Percentiles rank a stretch among this genome's conserved stretches.
Evolutionary conservation across 495 filamentous ascomycete genomes (phyloP).

Genomic region (Lophium mytilinum): DNA sequence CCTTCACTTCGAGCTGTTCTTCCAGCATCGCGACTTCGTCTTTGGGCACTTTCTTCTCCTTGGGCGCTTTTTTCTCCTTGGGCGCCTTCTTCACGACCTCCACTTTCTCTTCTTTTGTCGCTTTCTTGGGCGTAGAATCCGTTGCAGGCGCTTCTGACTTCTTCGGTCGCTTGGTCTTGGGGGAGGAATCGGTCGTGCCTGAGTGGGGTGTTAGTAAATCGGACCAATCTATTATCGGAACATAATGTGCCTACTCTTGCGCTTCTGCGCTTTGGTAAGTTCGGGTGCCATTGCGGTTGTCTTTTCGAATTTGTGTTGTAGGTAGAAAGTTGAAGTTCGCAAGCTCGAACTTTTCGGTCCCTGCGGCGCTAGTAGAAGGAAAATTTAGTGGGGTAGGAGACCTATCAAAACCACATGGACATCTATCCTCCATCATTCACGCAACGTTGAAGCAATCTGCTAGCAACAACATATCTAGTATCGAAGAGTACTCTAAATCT

Average conservation of each 20-base stretch:
- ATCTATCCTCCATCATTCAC: no score
- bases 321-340: no score
- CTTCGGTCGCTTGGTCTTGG: constrained; percentile 24
- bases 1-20: neutral
- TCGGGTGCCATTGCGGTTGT: constrained; percentile 56
- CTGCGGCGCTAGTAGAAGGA: no score
- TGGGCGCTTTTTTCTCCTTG: constrained; percentile 49
- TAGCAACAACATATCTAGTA: no score
- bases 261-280: constrained; percentile 55
- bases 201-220: neutral
- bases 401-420: no score
- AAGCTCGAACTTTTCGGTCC: no score
- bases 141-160: constrained; percentile 7
- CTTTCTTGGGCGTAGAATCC: neutral
- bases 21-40: constrained; percentile 32
- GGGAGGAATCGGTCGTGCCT: constrained; percentile 18
- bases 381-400: no score
- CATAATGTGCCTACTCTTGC: constrained; percentile 52
- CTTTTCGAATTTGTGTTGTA: neutral
- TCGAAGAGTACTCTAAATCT: no score
- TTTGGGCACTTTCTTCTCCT: constrained; percentile 16
- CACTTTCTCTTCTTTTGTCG: constrained; percentile 12
- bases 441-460: no score
- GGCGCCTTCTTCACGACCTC: constrained; percentile 32
- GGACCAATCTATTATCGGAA: constrained; percentile 3